Conservation (phyloP, 768 basidiomycete genomes). For the Pulveroboletus ravenelii region DNA sequence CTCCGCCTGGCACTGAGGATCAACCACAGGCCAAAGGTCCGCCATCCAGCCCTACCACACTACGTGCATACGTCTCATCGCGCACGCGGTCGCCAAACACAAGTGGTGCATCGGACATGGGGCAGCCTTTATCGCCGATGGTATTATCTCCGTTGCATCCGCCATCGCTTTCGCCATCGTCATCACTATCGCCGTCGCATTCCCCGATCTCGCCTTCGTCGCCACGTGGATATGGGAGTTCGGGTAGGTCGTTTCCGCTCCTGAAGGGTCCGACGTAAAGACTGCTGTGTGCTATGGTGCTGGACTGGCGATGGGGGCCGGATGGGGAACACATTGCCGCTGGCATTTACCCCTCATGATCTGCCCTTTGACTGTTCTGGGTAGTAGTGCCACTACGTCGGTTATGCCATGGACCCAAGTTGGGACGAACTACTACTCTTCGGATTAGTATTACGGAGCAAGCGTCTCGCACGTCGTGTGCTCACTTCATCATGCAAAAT, state of each 20-base stretch:
- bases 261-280: neutral
- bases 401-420: too few species aligned
- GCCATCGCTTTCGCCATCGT: slow-evolving; percentile 1
- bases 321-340: neutral
- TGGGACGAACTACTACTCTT: too few species aligned
- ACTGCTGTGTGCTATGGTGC: neutral
- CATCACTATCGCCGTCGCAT: neutral
- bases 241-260: slow-evolving; percentile 8
- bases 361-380: too few species aligned
- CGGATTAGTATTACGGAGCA: too few species aligned
- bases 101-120: neutral
- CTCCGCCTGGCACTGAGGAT: slow-evolving; percentile 20
- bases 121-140: neutral
- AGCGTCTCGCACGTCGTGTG: too few species aligned
- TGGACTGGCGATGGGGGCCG: neutral
- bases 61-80: slow-evolving; percentile 53
- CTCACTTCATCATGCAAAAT: too few species aligned
- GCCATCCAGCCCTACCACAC: slow-evolving; percentile 27
- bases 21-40: slow-evolving; percentile 27
- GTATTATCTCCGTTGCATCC: slow-evolving; percentile 24
- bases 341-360: neutral
- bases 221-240: neutral
- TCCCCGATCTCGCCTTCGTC: slow-evolving; percentile 12
- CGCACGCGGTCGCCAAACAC: slow-evolving; percentile 41
- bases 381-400: too few species aligned